These are phyloP conservation scores for Capsella rubella DNA, from an alignment of 441 rosid genomes.

Conservation along the genomic window DNA sequence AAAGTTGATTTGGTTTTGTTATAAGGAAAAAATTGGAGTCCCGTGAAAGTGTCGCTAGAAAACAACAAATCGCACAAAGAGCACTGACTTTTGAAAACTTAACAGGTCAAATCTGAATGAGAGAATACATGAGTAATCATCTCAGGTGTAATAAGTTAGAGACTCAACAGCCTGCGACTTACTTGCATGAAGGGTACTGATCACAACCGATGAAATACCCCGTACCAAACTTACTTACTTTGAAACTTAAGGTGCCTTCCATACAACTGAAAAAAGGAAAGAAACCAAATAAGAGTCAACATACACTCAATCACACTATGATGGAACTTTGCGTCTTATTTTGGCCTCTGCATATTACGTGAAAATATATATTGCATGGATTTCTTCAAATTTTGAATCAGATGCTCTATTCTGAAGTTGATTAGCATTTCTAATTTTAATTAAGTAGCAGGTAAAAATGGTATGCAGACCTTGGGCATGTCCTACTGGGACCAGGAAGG, in stretches of 20 bases:
- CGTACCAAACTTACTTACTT: slow-evolving; percentile 83
- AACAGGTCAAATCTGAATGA: slow-evolving; percentile 10
- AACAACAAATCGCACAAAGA: background rate
- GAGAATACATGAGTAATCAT: slow-evolving; percentile 19
- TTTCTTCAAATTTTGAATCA: slow-evolving; percentile 23
- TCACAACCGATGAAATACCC: slow-evolving; percentile 97
- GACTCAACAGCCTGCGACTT: slow-evolving; percentile 52
- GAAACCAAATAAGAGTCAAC: slow-evolving; percentile 22
- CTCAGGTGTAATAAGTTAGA: slow-evolving; percentile 6
- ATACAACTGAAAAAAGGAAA: slow-evolving; percentile 70
- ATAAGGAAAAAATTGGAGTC: no score
- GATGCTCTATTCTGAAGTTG: slow-evolving; percentile 15
- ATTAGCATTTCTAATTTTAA: slow-evolving; percentile 28
- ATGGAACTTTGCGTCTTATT: background rate
- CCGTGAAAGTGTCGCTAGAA: no score
- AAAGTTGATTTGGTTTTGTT: no score
- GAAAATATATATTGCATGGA: slow-evolving; percentile 9
- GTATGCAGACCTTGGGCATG: slow-evolving; percentile 80
- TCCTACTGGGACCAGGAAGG: slow-evolving; percentile 72
- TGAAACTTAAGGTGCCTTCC: slow-evolving; percentile 89
- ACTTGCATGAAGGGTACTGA: slow-evolving; percentile 96
- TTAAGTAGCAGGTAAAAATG: slow-evolving; percentile 10
- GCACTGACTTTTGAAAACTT: background rate
- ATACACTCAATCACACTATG: slow-evolving; percentile 16
- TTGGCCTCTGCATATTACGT: slow-evolving; percentile 6